Base-by-base conservation (phyloP, 352 stramenopile species). In the Globisporangium cederbergense region DNA sequence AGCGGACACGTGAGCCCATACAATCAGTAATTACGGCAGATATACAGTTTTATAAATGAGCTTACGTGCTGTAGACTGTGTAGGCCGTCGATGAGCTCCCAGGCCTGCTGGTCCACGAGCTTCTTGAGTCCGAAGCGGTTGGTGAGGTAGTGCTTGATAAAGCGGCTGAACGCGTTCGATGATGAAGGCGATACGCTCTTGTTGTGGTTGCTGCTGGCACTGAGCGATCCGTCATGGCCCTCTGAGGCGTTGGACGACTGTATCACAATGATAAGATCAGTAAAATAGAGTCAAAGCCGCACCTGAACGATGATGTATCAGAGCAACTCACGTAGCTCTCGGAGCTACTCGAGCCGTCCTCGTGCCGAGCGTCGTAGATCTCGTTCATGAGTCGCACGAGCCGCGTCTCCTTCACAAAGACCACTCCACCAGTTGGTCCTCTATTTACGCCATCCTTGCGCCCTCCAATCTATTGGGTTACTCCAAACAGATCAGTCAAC, bases 341-440 rank as follows among this genome's bases (percentile, higher is more conserved):
- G 45, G 60, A 49, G 16, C 45, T 67, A 16, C 45, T 67, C 7
- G 54, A 69, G 8, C 38, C 58, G 9, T 86, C 70, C 3, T 77
- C 79, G 42, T 76, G 71, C 0, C 71, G 71, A 25, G 81, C 74
- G 63, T 93, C 81, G 60, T 91, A 93, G 38, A 93, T 83, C 18
- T 93, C 81, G 52, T 85, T 86, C 30, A 93, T 77, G 1, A 86
- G 76, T 28, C 73, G 71, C 18, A 82, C 64, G 5, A 87, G 66
- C 34, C 78, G 76, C 53, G 63, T 76, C 53, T 86, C 76, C 52
- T 81, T 88, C 32, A 74, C 70, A 52, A 77, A 83, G n/a, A 50
- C 64, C 1, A 28, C 56, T 38, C 40, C 49, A 0, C 20, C 38
- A 43, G 5, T 42, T 2, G 6, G 45, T 20, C 18, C 43, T 3